Conservation (phyloP, 352 stramenopile genomes). For the Saprolegnia diclina region DNA sequence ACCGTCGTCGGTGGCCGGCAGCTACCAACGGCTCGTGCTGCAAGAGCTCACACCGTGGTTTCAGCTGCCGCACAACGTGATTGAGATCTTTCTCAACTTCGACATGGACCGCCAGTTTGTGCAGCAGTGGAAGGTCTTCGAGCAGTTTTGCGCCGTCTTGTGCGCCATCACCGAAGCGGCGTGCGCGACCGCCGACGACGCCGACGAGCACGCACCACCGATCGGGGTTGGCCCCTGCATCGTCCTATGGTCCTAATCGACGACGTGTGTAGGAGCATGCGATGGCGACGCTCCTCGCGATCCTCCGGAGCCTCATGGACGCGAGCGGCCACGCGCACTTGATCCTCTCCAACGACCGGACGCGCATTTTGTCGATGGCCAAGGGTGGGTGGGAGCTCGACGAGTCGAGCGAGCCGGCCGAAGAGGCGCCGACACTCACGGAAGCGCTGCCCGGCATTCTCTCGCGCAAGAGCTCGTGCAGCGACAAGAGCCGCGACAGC, state of each 20-base stretch:
- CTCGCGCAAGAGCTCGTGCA: neutral
- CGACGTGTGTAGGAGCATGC: slow-evolving; percentile 49
- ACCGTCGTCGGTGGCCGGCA: slow-evolving; percentile 38
- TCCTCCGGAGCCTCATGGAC: slow-evolving; percentile 81
- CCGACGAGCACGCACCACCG: slow-evolving; percentile 36
- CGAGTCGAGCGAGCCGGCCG: slow-evolving; percentile 33
- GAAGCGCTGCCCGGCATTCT: neutral
- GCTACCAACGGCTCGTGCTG: slow-evolving; percentile 72
- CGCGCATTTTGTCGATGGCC: slow-evolving; percentile 73
- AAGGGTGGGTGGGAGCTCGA: slow-evolving; percentile 82
- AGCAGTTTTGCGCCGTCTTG: slow-evolving; percentile 67
- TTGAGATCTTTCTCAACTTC: slow-evolving; percentile 86
- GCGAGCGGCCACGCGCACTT: slow-evolving; percentile 77
- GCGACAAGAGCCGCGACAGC: neutral
- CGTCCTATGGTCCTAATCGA: neutral
- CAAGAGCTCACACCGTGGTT: slow-evolving; percentile 71
- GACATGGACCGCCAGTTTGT: slow-evolving; percentile 68
- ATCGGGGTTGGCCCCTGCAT: slow-evolving; percentile 10
- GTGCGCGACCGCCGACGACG: slow-evolving; percentile 25
- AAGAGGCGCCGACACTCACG: slow-evolving; percentile 3
- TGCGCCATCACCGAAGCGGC: slow-evolving; percentile 66
- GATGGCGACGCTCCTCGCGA: slow-evolving; percentile 67
- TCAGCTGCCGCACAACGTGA: slow-evolving; percentile 78
- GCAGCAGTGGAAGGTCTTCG: slow-evolving; percentile 86
- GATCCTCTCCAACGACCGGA: slow-evolving; percentile 75